Evolutionary conservation across 495 filamentous ascomycete species (phyloP).

Genomic region (Neurospora sp.): DNA sequence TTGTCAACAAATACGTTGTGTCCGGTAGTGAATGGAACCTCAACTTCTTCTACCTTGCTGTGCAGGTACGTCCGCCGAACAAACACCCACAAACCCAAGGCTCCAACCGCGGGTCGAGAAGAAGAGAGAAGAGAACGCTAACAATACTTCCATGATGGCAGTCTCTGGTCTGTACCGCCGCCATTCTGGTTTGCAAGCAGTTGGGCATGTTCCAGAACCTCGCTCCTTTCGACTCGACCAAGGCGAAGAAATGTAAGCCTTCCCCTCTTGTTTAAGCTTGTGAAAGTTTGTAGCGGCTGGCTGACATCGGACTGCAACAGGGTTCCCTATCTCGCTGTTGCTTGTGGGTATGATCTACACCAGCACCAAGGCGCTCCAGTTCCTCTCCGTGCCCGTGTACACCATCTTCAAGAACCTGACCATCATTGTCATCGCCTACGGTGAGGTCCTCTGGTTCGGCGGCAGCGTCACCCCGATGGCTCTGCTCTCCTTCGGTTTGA

Average conservation of each 20-base stretch:
- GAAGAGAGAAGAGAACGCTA: constrained; percentile 7
- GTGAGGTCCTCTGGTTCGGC: constrained; percentile 98
- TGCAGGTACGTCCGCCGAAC: constrained; percentile 58
- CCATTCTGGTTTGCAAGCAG: constrained; percentile 78
- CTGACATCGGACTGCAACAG: constrained; percentile 31
- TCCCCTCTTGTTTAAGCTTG: neutral
- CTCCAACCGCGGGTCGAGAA: neutral
- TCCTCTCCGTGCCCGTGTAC: constrained; percentile 94
- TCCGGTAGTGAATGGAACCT: constrained; percentile 87
- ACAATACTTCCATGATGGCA: constrained; percentile 25
- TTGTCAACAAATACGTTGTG: constrained; percentile 97
- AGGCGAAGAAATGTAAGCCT: constrained; percentile 76
- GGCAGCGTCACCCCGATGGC: constrained; percentile 82
- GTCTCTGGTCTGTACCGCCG: constrained; percentile 84
- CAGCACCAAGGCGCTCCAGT: constrained; percentile 90
- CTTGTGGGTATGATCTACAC: constrained; percentile 99
- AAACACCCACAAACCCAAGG: neutral
- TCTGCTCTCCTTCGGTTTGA: constrained; percentile 91
- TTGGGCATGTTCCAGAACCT: constrained; percentile 78
- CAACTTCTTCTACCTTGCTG: constrained; percentile 86
- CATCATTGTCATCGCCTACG: constrained; percentile 97
- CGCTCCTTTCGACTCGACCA: constrained; percentile 73
- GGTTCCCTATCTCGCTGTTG: constrained; percentile 95
- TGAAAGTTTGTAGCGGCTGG: constrained; percentile 12
- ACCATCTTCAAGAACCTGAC: constrained; percentile 99